Evolutionary conservation across 805 yeast genomes (phyloP), one percentile per base, ranked within the genome.

Genomic region (Pichia cabralensis): DNA sequence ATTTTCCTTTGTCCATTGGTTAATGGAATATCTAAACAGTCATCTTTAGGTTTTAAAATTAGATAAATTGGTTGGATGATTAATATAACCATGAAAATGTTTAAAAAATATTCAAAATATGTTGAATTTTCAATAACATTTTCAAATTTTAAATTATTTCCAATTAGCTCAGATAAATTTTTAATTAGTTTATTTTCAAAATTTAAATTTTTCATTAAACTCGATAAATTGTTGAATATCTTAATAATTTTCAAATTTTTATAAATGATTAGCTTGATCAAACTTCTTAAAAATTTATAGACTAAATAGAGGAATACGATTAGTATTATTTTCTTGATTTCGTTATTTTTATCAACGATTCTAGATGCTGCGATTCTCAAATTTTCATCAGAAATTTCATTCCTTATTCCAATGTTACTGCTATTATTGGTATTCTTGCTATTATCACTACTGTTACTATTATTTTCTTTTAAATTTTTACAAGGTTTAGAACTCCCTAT

Each of bases 21-120:
- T 39, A 71, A 58, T 3, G 75, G 74, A 38, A 71, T 53, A 46
- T 71, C 77, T 23, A 56, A 44, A 42, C 76, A 71, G 44, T 65
- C 67, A 43, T 71, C 76, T 39, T 59, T 63, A 2, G 69, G 64
- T 41, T 57, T 61, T 7, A 59, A 17, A 12, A 68, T 42, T 28
- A 47, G 51, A 26, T 57, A 39, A 3, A 53, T 20, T 22, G 25
- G 11, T 12, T 24, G n/a, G 4, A 24, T 14, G 11, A 24, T 13
- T 13, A 24, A 8, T 13, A 9, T 14, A 13, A 13, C 8, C 8
- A 24, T 8, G 7, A 6, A 5, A 8, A 24, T 8, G 6, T 24
- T 15, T 8, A 24, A 5, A 8, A 24, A 13, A n/a, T 12, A 13
- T 13, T 13, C 26, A 13, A 12, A 3, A 24, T 24, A 24, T 24